These are phyloP conservation scores for Microascus cirrosus DNA, from an alignment of 2,329 filamentous ascomycete genomes.

Conservation along the genomic window DNA sequence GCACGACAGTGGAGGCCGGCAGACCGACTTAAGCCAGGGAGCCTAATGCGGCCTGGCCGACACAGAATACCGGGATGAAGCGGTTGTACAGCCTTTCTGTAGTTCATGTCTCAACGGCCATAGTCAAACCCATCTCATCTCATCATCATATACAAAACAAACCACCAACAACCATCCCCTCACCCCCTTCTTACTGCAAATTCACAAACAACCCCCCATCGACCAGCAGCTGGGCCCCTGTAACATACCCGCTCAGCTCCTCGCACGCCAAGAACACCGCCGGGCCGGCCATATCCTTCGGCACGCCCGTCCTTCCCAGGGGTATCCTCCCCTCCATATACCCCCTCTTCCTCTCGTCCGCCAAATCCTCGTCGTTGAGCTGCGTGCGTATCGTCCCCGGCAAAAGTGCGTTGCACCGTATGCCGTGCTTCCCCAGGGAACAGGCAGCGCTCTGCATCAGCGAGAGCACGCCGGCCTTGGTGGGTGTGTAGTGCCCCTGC, in stretches of 20 bases:
- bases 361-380: slow-evolving; percentile 72
- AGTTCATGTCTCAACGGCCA: no score
- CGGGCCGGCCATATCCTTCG: slow-evolving; percentile 68
- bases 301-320: slow-evolving; percentile 60
- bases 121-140: no score
- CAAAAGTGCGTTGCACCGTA: slow-evolving; percentile 73
- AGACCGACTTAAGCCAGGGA: no score
- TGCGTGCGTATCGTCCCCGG: slow-evolving; percentile 78
- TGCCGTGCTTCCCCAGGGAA: slow-evolving; percentile 62
- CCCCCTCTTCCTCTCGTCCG: slow-evolving; percentile 56
- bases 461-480: slow-evolving; percentile 70
- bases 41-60: no score
- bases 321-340: slow-evolving; percentile 81
- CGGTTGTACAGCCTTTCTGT: no score
- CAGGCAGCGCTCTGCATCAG: slow-evolving; percentile 78
- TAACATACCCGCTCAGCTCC: slow-evolving; percentile 70
- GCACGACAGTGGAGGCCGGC: no score
- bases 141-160: background rate
- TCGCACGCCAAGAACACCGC: slow-evolving; percentile 77
- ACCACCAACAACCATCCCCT: background rate
- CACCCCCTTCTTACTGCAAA: slow-evolving; percentile 45
- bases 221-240: slow-evolving; percentile 71
- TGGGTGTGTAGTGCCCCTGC: slow-evolving; percentile 81
- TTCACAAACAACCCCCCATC: slow-evolving; percentile 89
- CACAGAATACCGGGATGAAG: no score